Base-by-base conservation (phyloP, 2,329 filamentous ascomycete genomes). In the Claviceps sp. region DNA sequence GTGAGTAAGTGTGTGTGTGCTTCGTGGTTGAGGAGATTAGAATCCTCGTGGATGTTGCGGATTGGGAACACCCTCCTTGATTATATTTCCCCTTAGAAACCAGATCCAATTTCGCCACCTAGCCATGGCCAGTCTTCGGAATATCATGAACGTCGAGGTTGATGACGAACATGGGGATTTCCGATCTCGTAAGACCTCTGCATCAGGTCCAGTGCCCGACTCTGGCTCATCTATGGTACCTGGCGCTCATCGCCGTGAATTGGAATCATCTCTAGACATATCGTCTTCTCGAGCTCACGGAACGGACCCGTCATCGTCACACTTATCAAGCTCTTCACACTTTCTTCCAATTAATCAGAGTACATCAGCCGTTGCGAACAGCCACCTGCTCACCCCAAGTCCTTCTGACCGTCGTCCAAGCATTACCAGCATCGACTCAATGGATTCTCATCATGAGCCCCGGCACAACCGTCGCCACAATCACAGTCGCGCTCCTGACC, bases 131-230 rank as follows among this genome's bases (percentile, higher is more conserved):
- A 76, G 73, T 61, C 70, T 80, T 57, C 72, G 71, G 60, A 75
- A 75, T 60, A 80, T 80, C 63, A 78, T 80, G 72, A 76, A 78
- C 63, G 67, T 70, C 60, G 72, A 75, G 60, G 73, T 69, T 59
- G 72, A 75, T 59, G 74, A 77, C 59, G 74, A 75, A 59, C 67
- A 70, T 56, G 63, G 63, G 54, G 66, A 70, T 57, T 62, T 69
- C 53, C 64, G 63, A 61, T 58, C 65, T 61, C 67, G 69, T 71
- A 75, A 72, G 57, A 65, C 65, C 60, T 63, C 71, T 60, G 62
- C 60, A 61, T 68, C 66, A 63, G 65, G 64, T 52, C 57, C 60
- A 40, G 56, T 60, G 52, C 56, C 58, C 40, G 58, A 61, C 52
- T 56, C 59, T 56, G 59, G 61, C 44, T 64, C 68, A 54, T 67